A percentile compares a stretch with the other conserved stretches of the same genome.
Evolutionary conservation across 176 grass and related monocot species (phyloP).

Genomic region (Paspalum vaginatum): DNA sequence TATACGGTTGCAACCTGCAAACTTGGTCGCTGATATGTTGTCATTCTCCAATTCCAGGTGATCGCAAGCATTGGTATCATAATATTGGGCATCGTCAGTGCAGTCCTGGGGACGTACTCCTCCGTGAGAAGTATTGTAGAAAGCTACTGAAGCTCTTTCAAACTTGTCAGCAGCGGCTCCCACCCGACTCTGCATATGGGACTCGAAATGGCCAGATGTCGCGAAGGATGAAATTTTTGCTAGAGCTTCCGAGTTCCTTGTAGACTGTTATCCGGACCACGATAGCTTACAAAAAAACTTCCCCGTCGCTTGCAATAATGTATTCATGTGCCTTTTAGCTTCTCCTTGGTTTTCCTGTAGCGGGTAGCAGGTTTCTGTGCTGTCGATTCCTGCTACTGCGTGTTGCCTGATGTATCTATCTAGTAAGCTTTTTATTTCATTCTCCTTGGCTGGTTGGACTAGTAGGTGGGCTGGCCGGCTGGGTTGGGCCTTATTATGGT

Average conservation of each 20-base stretch:
- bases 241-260: neutral
- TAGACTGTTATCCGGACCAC: constrained; percentile 17
- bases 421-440: neutral
- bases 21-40: neutral
- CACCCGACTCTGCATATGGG: neutral
- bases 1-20: neutral
- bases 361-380: neutral
- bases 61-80: constrained; percentile 52
- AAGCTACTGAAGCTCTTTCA: constrained; percentile 36
- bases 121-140: constrained; percentile 53
- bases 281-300: neutral
- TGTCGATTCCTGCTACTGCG: neutral
- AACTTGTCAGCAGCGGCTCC: neutral
- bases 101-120: constrained; percentile 69
- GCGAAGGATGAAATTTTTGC: neutral
- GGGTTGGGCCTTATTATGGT: neutral
- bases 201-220: neutral
- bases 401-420: neutral
- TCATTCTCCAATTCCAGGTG: constrained; percentile 57
- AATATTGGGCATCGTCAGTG: constrained; percentile 52
- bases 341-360: neutral
- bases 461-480: neutral
- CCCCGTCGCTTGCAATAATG: neutral
- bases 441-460: no score
- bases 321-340: neutral